Conservation (phyloP, 2,329 filamentous ascomycete genomes). For the Aspergillus sp. region DNA sequence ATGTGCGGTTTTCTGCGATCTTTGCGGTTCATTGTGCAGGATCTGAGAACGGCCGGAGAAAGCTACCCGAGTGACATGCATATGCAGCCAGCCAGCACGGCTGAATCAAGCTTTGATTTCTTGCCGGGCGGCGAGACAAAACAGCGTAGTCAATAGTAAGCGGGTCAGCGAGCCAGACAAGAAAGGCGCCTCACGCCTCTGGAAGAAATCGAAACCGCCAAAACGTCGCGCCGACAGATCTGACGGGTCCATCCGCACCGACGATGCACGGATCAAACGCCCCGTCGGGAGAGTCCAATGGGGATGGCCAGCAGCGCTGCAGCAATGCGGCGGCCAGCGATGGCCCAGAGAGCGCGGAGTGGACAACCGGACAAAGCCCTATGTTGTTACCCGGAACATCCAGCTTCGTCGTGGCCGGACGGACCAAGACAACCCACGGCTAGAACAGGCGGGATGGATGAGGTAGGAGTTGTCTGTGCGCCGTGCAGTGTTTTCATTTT, state of each 20-base stretch:
- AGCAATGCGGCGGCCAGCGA: background rate
- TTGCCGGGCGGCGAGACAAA: too few relatives aligned
- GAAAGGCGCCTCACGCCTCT: too few relatives aligned
- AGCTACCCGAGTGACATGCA: background rate
- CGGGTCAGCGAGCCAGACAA: too few relatives aligned
- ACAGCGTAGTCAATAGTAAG: too few relatives aligned
- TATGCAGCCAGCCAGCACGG: background rate
- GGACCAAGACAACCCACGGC: background rate
- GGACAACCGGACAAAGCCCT: conserved; percentile 22
- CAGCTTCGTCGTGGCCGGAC: background rate
- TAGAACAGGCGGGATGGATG: too few relatives aligned
- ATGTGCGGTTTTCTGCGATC: too few relatives aligned
- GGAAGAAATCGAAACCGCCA: too few relatives aligned
- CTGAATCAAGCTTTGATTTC: background rate
- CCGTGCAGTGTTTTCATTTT: background rate
- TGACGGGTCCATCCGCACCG: background rate
- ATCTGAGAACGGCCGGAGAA: background rate
- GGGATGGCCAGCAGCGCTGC: conserved; percentile 5
- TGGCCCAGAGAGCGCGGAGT: background rate
- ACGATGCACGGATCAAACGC: background rate
- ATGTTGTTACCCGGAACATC: conserved; percentile 26
- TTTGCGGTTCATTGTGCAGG: too few relatives aligned
- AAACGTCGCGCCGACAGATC: too few relatives aligned
- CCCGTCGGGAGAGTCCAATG: background rate
- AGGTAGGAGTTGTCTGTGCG: too few relatives aligned